Base-by-base conservation (phyloP, 441 rosid genomes). In the Populus hybrid region DNA sequence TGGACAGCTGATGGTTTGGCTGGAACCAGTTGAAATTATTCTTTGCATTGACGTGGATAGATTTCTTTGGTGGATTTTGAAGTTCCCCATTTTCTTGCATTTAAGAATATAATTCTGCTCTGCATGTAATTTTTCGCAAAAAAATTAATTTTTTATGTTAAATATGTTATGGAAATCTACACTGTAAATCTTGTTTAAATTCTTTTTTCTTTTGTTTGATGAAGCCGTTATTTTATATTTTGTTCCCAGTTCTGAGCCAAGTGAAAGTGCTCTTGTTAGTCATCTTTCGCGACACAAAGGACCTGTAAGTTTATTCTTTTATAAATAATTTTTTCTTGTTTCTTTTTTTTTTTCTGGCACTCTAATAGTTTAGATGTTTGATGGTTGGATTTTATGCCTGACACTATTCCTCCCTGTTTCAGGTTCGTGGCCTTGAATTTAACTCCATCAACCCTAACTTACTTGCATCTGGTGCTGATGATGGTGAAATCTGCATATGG, bases 381-480 rank as follows among this genome's bases (percentile, higher is more conserved):
- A 70, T 72, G 67, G 71, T 61, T 76, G 28, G 64, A 53, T 75
- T 61, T 68, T 21, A 65, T 77, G 70, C 46, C 57, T 79, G 73
- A 66, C 72, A 34, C 70, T 46, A 7, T 79, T 50, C 30, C 69
- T 36, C 70, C 75, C 70, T 69, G 24, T 81, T 79, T 77, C 88
- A 97, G 99, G 99, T 97, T 78, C 97, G 98, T 76, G 99, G 99
- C 83, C 99, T 97, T 72, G 97, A 90, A 84, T 97, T 97, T 82
- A 97, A 97, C 78, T 69, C 82, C 34, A 82, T 90, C 77, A 78
- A 93, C 36, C 92, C 99, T 36, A 89, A 93, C 80, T 86, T 91
- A 78, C 93, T 97, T 81, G 99, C 99, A 73, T 94, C 99, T 77
- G 99, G 99, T 53, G 99, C 98, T 66, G 99, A 94, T 81, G 99